Base-by-base conservation (phyloP, 148 eudicot genomes). In the Rhododendron molle region DNA sequence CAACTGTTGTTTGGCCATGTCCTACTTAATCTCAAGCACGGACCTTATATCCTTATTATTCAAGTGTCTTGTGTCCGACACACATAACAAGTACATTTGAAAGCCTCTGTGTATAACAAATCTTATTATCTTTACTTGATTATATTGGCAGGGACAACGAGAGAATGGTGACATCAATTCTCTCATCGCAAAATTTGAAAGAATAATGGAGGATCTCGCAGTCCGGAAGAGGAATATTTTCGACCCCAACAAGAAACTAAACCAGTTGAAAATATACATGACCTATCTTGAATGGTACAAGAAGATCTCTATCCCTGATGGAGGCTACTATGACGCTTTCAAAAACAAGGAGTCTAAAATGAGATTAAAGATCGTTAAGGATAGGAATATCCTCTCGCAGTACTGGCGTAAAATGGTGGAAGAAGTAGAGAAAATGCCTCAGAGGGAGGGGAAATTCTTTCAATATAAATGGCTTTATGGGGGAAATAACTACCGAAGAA, bases 281-380 rank as follows among this genome's bases (percentile, higher is more conserved):
- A 44, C 83, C 7, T 32, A 56, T 7, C 28, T 88, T 40, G 91
- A 90, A 85, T 88, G 88, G 88, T 90, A 84, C 83, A 89, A 78
- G 86, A 90, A 88, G 84, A 2, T 1, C 4, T 16, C 84, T 1
- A 7, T 0, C 8, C 11, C 78, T 7, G 10, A 1, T 3, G 83
- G 82, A 28, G 91, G 88, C 40, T 88, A 90, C 85, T 88, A 88
- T 7, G 86, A 88, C 38, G 44, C 47, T 54, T 90, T 86, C 87
- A 90, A 52, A 44, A 77, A 11, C 11, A 13, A 14, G 13, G 0
- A 11, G 30, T 30, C 78, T 36, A 46, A 9, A 58, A 11, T 43
- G 2, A 73, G 86, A 73, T 84, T 0, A 16, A 18, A 56, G 46
- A 60, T 86, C 6, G 82, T 90, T 5, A 73, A 15, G 67, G 28